These are phyloP conservation scores for Nymphaea thermarum DNA, from an alignment of 164 flowering plant genomes.

Conservation along the genomic window DNA sequence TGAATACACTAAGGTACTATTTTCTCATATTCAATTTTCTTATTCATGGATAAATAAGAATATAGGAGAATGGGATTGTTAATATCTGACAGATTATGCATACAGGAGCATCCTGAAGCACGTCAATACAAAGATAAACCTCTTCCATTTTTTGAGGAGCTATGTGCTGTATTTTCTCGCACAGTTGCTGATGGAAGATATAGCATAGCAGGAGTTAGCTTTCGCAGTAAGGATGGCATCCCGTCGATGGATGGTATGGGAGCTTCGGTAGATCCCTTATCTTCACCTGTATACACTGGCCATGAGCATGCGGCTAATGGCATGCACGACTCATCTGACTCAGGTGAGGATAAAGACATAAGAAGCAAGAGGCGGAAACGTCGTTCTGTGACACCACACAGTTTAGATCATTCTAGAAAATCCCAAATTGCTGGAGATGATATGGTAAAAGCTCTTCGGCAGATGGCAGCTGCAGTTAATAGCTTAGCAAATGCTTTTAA, in stretches of 20 bases:
- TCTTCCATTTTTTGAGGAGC: constrained; percentile 4
- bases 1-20: constrained; percentile 6
- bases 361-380: background rate
- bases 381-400: background rate
- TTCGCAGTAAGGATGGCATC: constrained; percentile 1
- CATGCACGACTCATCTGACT: constrained; percentile 6
- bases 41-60: background rate
- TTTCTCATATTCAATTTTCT: background rate
- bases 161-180: constrained; percentile 6
- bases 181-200: constrained; percentile 5
- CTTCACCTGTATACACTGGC: constrained; percentile 5
- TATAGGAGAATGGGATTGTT: background rate
- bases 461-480: constrained; percentile 1
- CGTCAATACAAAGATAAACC: constrained; percentile 6
- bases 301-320: constrained; percentile 1
- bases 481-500: background rate
- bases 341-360: constrained; percentile 2
- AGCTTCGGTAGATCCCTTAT: constrained; percentile 1
- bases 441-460: constrained; percentile 1
- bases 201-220: constrained; percentile 1
- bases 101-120: constrained; percentile 14
- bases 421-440: constrained; percentile 1
- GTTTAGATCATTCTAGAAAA: constrained; percentile 4
- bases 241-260: background rate
- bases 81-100: background rate